Evolutionary conservation across 768 basidiomycete genomes (phyloP).

Genomic region (Tricholoma terreum): DNA sequence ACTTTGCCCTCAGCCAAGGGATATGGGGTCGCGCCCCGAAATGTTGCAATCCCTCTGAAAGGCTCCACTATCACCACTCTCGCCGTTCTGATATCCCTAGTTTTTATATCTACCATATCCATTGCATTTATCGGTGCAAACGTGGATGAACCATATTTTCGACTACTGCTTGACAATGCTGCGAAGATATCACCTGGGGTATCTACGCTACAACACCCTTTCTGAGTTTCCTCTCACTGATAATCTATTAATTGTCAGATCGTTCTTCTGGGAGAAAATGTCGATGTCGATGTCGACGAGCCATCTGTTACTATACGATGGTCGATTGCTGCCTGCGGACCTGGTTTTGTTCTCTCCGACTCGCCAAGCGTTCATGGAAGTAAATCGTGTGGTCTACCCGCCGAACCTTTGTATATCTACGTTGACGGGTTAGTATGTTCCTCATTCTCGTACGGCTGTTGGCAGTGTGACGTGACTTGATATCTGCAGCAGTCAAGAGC

Average conservation of each 20-base stretch:
- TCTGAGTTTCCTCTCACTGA: constrained; percentile 1
- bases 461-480: not conserved
- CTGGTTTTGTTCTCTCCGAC: constrained; percentile 39
- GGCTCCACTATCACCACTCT: constrained; percentile 32
- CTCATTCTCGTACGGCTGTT: not conserved
- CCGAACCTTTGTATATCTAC: constrained; percentile 38
- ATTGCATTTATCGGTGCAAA: constrained; percentile 46
- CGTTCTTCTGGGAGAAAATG: constrained; percentile 52
- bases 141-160: constrained; percentile 40
- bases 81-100: constrained; percentile 41
- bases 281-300: constrained; percentile 59
- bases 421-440: constrained; percentile 43
- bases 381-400: constrained; percentile 44
- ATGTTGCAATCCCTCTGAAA: constrained; percentile 25
- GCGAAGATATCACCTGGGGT: constrained; percentile 46
- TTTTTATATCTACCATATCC: constrained; percentile 47
- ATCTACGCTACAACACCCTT: constrained; percentile 12
- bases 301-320: constrained; percentile 54
- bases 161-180: constrained; percentile 35
- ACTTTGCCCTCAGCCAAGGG: not conserved
- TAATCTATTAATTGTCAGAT: constrained; percentile 31
- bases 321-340: constrained; percentile 53
- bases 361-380: constrained; percentile 47
- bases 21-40: constrained; percentile 10
- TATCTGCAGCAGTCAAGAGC: constrained; percentile 27